Evolutionary conservation across 805 yeast species (phyloP).

Genomic region (Candida sithepensis): DNA sequence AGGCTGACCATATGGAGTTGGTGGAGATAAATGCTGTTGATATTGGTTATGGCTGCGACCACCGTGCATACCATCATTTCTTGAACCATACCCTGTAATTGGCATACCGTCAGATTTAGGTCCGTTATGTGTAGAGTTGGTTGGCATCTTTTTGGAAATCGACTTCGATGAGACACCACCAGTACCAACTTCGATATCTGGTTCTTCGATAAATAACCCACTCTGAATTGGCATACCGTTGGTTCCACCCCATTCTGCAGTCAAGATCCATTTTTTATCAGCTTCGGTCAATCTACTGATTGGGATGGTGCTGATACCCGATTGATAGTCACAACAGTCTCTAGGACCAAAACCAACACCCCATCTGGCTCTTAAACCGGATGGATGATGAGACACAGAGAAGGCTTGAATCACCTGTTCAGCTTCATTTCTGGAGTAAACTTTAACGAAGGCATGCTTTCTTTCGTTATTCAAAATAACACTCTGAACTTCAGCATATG

Average conservation of each 20-base stretch:
- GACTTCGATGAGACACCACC: slow-evolving; percentile 95
- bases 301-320: slow-evolving; percentile 86
- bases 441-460: slow-evolving; percentile 95
- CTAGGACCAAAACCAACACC: slow-evolving; percentile 99
- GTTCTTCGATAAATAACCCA: slow-evolving; percentile 89
- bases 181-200: slow-evolving; percentile 94
- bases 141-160: slow-evolving; percentile 87
- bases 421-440: slow-evolving; percentile 88
- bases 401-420: slow-evolving; percentile 74
- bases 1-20: slow-evolving; percentile 10
- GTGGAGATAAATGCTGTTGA: slow-evolving; percentile 11
- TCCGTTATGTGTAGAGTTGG: slow-evolving; percentile 80
- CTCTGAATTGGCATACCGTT: slow-evolving; percentile 78
- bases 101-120: slow-evolving; percentile 60
- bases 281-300: slow-evolving; percentile 88
- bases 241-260: slow-evolving; percentile 97
- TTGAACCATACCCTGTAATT: background rate
- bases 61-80: background rate
- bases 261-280: slow-evolving; percentile 81
- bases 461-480: slow-evolving; percentile 83
- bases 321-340: slow-evolving; percentile 94
- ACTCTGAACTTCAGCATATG: slow-evolving; percentile 89
- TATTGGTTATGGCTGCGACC: background rate
- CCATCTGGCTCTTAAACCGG: slow-evolving; percentile 84
- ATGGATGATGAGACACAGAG: slow-evolving; percentile 54